Conservation (phyloP, 2,329 filamentous ascomycete genomes). For the Aspergillus unguis region DNA sequence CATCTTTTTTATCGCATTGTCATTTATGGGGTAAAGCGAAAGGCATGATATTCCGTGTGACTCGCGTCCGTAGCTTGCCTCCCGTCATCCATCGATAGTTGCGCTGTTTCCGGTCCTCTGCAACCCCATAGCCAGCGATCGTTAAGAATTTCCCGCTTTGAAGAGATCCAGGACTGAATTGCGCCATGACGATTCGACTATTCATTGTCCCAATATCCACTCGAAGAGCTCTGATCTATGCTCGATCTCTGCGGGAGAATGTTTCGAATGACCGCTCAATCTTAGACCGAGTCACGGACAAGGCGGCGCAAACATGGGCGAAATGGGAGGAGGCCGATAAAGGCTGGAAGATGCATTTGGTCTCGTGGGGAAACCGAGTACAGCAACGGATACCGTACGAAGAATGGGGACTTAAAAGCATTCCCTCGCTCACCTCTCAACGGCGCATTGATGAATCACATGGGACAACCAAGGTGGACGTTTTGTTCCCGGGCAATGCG, state of each 20-base stretch:
- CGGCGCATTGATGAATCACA: constrained; percentile 62
- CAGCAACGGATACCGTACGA: constrained; percentile 88
- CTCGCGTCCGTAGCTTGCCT: constrained; percentile 17
- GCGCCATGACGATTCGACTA: constrained; percentile 67
- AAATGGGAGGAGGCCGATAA: constrained; percentile 79
- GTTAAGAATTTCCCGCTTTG: not conserved
- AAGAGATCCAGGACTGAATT: not conserved
- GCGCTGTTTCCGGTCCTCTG: constrained; percentile 13
- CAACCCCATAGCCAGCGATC: constrained; percentile 9
- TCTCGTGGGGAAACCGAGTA: constrained; percentile 79
- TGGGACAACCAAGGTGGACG: constrained; percentile 63
- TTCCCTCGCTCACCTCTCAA: constrained; percentile 73
- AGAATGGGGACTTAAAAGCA: constrained; percentile 96
- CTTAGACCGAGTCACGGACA: constrained; percentile 66
- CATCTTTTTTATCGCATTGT: not conserved
- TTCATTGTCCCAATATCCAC: constrained; percentile 93
- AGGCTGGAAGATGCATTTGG: constrained; percentile 86
- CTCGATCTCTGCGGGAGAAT: constrained; percentile 66
- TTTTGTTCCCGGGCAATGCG: constrained; percentile 68
- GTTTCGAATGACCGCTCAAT: constrained; percentile 54
- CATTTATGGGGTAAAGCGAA: constrained; percentile 1
- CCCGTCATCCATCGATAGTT: constrained; percentile 22
- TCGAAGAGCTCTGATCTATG: constrained; percentile 86
- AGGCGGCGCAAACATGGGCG: constrained; percentile 75
- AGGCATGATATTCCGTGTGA: constrained; percentile 23